phyloP scores from a whole-genome alignment of 2,329 filamentous ascomycete genomes.

The Ascocoryne sarcoides region DNA sequence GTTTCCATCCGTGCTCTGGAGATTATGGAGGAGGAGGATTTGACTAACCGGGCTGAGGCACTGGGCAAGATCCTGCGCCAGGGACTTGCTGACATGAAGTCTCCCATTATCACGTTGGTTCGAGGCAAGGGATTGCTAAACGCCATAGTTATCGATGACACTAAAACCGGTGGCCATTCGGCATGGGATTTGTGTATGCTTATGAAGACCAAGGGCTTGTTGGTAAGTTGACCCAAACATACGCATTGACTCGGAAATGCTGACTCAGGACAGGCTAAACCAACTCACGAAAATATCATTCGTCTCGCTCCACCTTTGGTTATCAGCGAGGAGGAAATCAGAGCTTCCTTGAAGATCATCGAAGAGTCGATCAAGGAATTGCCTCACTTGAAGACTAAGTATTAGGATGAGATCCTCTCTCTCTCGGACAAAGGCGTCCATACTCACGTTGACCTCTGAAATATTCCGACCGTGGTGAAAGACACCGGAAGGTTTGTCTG shows the following conservation, averaged over 20 bases:
- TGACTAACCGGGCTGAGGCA: conserved; percentile 73
- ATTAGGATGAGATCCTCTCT: conserved; percentile 47
- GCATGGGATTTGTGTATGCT: conserved; percentile 97
- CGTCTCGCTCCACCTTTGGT: conserved; percentile 93
- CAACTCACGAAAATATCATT: conserved; percentile 97
- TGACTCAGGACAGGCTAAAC: conserved; percentile 70
- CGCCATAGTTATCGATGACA: conserved; percentile 91
- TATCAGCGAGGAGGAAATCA: conserved; percentile 81
- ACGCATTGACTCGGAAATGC: not conserved
- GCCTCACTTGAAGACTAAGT: conserved; percentile 53
- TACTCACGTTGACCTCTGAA: conserved; percentile 29
- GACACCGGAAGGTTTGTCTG: not conserved
- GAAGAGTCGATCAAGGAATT: conserved; percentile 74
- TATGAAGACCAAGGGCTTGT: conserved; percentile 86
- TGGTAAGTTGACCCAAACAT: conserved; percentile 54
- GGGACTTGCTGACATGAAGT: conserved; percentile 65
- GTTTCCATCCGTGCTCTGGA: conserved; percentile 93
- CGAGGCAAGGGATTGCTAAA: conserved; percentile 92
- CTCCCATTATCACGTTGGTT: conserved; percentile 71
- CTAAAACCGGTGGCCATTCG: conserved; percentile 71
- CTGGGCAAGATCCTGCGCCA: conserved; percentile 79
- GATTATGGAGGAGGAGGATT: conserved; percentile 82
- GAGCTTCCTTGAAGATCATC: conserved; percentile 70
- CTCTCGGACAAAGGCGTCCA: conserved; percentile 52
- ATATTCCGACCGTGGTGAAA: not conserved